These are phyloP conservation scores for Triticum timopheevii DNA, from an alignment of 176 grass and related monocot species.

Conservation along the genomic window DNA sequence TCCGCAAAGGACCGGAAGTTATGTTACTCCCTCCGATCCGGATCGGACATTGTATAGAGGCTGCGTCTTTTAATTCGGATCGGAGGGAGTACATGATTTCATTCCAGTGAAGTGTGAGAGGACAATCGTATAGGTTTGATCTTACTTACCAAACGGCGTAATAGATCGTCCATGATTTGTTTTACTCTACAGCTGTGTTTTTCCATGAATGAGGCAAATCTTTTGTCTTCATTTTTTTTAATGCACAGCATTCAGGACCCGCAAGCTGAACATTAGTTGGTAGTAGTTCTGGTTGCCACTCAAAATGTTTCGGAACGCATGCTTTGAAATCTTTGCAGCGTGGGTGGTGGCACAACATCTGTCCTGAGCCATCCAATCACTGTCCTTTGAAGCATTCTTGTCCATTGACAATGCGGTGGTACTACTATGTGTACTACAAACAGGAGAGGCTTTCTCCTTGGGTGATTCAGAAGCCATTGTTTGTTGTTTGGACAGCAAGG, in stretches of 20 bases:
- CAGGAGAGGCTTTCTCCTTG: constrained; percentile 8
- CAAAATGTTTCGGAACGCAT: not conserved
- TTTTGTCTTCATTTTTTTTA: too few species aligned
- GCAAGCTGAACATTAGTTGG: not conserved
- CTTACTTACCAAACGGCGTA: not conserved
- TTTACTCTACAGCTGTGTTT: not conserved
- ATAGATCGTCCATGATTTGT: not conserved
- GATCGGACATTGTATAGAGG: too few species aligned
- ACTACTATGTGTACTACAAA: constrained; percentile 24
- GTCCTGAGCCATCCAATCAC: constrained; percentile 49
- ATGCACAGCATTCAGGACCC: not conserved
- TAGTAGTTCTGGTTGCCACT: not conserved
- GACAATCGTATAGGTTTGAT: not conserved
- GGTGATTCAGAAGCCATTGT: constrained; percentile 29
- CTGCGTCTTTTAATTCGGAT: too few species aligned
- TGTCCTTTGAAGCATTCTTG: constrained; percentile 41
- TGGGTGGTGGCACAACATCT: constrained; percentile 29
- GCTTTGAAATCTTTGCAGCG: constrained; percentile 30
- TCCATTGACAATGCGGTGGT: constrained; percentile 35
- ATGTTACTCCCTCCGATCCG: not conserved
- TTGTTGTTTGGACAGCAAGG: constrained; percentile 37
- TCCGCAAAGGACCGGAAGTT: not conserved
- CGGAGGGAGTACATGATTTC: not conserved
- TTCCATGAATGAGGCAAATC: too few species aligned
- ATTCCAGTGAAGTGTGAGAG: not conserved